Evolutionary conservation across 345 rosid species (phyloP), one percentile per base, ranked within the genome.

Genomic region (Hypericum androsaemum): DNA sequence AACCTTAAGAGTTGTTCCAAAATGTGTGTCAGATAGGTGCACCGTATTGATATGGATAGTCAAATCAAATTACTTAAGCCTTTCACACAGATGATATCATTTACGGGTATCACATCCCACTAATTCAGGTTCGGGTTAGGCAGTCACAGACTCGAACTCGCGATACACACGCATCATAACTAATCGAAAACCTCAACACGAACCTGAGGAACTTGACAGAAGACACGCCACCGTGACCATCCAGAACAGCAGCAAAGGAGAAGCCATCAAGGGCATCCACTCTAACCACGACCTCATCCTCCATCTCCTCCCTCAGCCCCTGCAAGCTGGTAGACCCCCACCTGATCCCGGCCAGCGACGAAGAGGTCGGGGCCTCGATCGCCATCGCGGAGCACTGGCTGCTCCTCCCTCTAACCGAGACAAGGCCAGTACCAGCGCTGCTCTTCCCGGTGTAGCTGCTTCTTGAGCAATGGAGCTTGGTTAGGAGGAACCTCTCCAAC

Each of bases 271-370:
- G 75, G 42, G 80, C 94, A 1, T 82, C 95, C 4, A 92, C 71
- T 48, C 84, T 80, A 50, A 90, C 58, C 12, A 78, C 73, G 55
- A 84, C 59, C 22, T 64, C 81, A 43, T 90, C 98, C 66, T 90
- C 98, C 96, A 84, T 90, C 72, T 82, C 98, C 5, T 89, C 94
- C 14, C 98, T 80, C 3, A 41, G 37, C n/a, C 98, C 98, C 71
- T 90, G 94, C 59, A 84, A 51, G 64, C 78, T 76, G 13, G 80
- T 59, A 59, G 67, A 80, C 0, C 98, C 97, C 83, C 83, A 84
- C 10, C 92, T 77, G 58, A 90, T 64, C 9, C 90, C 85, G 1
- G 77, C 63, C 75, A 9, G 72, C 85, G 0, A 82, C 10, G 15
- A 80, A 5, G 95, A 76, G 52, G 98, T 80, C 10, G 90, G 87